These are phyloP conservation scores for Candida insectalens DNA, from an alignment of 805 yeast species.

Conservation along the genomic window DNA sequence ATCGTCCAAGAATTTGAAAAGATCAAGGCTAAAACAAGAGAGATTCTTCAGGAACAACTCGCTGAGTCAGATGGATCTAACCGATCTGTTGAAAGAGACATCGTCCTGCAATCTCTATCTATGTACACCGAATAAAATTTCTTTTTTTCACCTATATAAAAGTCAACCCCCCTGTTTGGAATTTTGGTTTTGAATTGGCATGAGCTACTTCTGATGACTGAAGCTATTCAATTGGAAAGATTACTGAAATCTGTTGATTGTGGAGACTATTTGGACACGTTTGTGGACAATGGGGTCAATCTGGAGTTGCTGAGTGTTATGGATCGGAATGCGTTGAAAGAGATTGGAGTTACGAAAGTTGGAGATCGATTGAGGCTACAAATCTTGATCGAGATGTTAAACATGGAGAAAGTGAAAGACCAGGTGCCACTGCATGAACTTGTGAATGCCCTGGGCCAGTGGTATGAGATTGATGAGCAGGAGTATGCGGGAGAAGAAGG, in stretches of 20 bases:
- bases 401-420: constrained; percentile 22
- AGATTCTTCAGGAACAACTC: background rate
- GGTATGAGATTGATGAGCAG: background rate
- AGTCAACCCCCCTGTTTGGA: too few relatives aligned
- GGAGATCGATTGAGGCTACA: constrained; percentile 77
- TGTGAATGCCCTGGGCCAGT: constrained; percentile 10
- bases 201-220: background rate
- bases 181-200: too few relatives aligned
- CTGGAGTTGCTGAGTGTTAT: constrained; percentile 47
- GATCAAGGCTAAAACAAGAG: background rate
- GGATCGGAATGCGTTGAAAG: constrained; percentile 57
- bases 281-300: constrained; percentile 42
- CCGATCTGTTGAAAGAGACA: too few relatives aligned
- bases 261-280: constrained; percentile 14
- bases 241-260: constrained; percentile 16
- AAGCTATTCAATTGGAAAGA: background rate
- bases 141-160: too few relatives aligned
- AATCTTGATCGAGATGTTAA: constrained; percentile 41
- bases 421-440: constrained; percentile 12
- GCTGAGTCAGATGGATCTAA: too few relatives aligned
- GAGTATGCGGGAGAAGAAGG: background rate
- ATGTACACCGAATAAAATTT: too few relatives aligned
- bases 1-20: background rate
- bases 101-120: too few relatives aligned
- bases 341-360: constrained; percentile 62